Percentiles rank a stretch among this genome's conserved stretches.
Conservation (phyloP, 2,329 filamentous ascomycete species). For the Pestalotiopsis sp. region DNA sequence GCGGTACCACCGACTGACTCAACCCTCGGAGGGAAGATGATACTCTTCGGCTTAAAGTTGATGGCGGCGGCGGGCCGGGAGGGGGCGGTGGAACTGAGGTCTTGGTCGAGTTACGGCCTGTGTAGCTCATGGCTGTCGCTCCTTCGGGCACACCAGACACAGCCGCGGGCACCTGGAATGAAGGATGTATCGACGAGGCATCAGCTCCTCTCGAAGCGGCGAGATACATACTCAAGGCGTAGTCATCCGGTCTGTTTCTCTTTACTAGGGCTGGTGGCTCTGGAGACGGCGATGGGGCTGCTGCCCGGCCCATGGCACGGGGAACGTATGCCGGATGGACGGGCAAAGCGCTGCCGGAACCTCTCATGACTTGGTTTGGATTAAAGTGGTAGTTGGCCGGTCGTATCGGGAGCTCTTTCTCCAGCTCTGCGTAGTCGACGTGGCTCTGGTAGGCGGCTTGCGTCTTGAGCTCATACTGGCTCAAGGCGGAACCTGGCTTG, state of each 20-base stretch:
- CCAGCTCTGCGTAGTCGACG: conserved; percentile 41
- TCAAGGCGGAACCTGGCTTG: conserved; percentile 16
- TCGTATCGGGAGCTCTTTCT: conserved; percentile 25
- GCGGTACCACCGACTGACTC: conserved; percentile 13
- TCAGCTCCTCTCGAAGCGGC: conserved; percentile 27
- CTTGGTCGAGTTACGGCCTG: neutral
- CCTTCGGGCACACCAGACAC: no score
- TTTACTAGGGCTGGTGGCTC: conserved; percentile 17
- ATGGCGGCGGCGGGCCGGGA: conserved; percentile 15
- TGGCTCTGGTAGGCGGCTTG: conserved; percentile 31
- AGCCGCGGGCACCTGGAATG: no score
- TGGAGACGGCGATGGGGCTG: conserved; percentile 16
- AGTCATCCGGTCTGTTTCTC: conserved; percentile 27
- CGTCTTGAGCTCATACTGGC: conserved; percentile 28
- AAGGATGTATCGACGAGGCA: neutral
- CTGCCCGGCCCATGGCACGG: conserved; percentile 31
- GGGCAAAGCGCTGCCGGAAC: conserved; percentile 37
- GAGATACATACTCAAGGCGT: conserved; percentile 39
- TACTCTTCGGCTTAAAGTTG: conserved; percentile 13
- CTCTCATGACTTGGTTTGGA: conserved; percentile 21
- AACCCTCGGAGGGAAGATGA: conserved; percentile 6
- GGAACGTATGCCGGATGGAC: conserved; percentile 52
- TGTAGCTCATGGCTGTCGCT: no score
- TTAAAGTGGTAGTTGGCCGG: conserved; percentile 29
- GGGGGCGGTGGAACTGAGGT: conserved; percentile 19